phyloP scores from a whole-genome alignment of 768 basidiomycete genomes.

The Serendipita sp. region DNA sequence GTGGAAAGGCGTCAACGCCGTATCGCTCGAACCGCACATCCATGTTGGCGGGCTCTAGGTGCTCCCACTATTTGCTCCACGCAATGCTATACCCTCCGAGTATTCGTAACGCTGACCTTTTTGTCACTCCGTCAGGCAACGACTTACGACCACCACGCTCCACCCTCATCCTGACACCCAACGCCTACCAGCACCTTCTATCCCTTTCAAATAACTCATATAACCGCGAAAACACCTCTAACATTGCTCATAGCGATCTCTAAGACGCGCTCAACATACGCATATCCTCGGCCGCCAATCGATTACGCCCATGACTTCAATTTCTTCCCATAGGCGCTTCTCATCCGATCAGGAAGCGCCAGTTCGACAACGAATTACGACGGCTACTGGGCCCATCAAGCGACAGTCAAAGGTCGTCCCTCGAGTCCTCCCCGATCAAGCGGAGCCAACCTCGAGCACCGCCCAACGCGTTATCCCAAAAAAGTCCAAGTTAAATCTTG shows the following conservation, averaged over 20 bases:
- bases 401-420: too few species aligned
- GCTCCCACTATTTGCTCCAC: background rate
- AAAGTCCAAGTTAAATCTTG: background rate
- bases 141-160: background rate
- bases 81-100: background rate
- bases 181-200: background rate
- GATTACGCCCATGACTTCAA: slow-evolving; percentile 1
- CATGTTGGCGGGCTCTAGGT: background rate
- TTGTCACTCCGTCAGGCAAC: background rate
- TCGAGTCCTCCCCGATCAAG: background rate
- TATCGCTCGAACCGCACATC: background rate
- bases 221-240: background rate
- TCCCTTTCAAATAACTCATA: background rate
- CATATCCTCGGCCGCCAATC: background rate
- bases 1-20: background rate
- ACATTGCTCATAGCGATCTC: background rate
- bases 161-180: background rate
- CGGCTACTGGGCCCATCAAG: background rate
- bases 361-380: background rate
- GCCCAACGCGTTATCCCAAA: background rate
- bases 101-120: background rate
- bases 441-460: too few species aligned
- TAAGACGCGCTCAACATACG: background rate
- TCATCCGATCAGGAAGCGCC: background rate
- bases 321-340: background rate